Base-by-base conservation (phyloP, 2,329 filamentous ascomycete species). In the Trichoderma sp. region DNA sequence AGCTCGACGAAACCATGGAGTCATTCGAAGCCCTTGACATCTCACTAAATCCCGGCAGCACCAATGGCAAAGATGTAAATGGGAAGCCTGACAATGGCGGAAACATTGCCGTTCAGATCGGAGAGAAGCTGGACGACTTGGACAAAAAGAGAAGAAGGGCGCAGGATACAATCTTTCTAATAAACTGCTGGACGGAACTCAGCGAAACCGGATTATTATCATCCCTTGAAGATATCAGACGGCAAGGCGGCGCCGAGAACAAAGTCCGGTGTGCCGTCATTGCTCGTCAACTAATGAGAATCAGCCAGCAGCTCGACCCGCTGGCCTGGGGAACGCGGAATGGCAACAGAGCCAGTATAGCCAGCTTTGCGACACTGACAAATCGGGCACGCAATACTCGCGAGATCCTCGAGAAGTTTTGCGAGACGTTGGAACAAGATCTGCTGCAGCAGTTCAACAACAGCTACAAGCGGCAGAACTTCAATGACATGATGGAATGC, bases 401-500 rank as follows among this genome's bases (percentile, higher is more conserved):
- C 72, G 94, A 97, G 79, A 88, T 96, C 19, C 91, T 99, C 68
- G 96, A 99, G 80, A 97, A 97, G 79, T 99, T 98, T 79, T 92
- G 94, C 31, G 96, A 99, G 79, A 94, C 92, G 0, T 82, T 99
- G 70, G 96, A 99, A 80, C 97, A 98, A 77, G 96, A 99, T 77
- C 84, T 99, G 49, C 83, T 99, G 71, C 93, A 94, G 78, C 95
- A 97, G 76, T 99, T 99, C 81, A 96, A 99, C 83, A 93, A 96
- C 77, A 97, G 95, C 83, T 98, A 98, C 79, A 88, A 94, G 72
- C 90, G 92, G 74, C 94, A 97, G 75, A 97, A 98, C 80, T 97
- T 97, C 76, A 93, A 97, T 73, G 94, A 96, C 75, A 99, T 99
- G 96, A 91, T 93, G 82, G 96, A 98, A 78, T 99, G 96, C 78